Conservation (phyloP, 1,284 basidiomycete genomes). For the Melampsora larici-populina region DNA sequence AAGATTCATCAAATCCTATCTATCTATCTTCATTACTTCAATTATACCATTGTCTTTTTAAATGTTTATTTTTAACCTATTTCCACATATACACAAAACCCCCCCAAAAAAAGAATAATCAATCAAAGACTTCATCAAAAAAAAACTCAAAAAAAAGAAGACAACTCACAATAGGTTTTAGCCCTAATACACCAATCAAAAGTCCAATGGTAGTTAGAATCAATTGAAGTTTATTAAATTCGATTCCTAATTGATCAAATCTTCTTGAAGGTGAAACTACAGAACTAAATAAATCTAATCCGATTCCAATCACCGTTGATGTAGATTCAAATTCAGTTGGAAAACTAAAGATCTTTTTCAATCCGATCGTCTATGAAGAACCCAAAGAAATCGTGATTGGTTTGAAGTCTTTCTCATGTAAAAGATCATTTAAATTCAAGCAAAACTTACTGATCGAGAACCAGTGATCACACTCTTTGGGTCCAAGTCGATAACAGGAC, state of each 20-base stretch:
- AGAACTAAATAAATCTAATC: slow-evolving; percentile 81
- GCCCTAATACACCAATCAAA: slow-evolving; percentile 68
- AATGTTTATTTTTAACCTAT: slow-evolving; percentile 37
- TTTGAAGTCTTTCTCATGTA: neutral
- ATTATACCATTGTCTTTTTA: slow-evolving; percentile 35
- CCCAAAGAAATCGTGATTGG: neutral
- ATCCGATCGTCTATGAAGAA: slow-evolving; percentile 63
- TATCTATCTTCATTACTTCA: neutral
- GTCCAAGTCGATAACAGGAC: slow-evolving; percentile 71
- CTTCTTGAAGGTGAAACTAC: slow-evolving; percentile 79
- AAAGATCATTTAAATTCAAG: slow-evolving; percentile 1
- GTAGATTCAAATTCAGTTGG: slow-evolving; percentile 88
- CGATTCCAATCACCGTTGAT: slow-evolving; percentile 77
- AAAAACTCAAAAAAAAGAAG: neutral
- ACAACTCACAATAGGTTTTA: slow-evolving; percentile 55
- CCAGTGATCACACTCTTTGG: slow-evolving; percentile 74
- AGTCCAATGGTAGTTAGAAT: slow-evolving; percentile 75
- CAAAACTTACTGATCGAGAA: slow-evolving; percentile 63
- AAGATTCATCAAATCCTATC: neutral
- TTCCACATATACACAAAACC: neutral
- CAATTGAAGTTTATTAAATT: slow-evolving; percentile 90
- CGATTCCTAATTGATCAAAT: slow-evolving; percentile 86
- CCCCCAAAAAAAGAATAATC: neutral
- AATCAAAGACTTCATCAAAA: slow-evolving; percentile 7
- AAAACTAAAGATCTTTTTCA: slow-evolving; percentile 66